These are phyloP conservation scores for Senna tora DNA, from an alignment of 306 rosid genomes.

Conservation along the genomic window DNA sequence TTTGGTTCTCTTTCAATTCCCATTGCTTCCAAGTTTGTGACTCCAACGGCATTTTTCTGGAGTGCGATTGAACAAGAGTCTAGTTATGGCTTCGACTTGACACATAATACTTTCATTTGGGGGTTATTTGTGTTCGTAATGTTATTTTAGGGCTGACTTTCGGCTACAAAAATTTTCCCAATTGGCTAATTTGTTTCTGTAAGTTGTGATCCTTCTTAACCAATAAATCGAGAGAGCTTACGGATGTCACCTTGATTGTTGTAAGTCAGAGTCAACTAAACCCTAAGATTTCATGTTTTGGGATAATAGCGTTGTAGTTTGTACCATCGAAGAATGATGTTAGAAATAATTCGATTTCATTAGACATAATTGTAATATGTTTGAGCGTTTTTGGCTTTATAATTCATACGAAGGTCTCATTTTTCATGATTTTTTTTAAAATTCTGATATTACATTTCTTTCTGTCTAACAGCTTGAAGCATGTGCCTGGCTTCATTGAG, in stretches of 20 bases:
- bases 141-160: background rate
- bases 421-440: background rate
- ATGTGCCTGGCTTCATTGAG: constrained; percentile 71
- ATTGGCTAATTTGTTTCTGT: background rate
- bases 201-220: background rate
- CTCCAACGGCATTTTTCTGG: background rate
- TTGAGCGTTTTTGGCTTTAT: background rate
- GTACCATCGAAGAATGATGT: background rate
- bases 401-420: background rate
- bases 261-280: background rate
- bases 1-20: too few relatives aligned
- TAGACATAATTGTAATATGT: background rate
- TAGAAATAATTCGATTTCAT: background rate
- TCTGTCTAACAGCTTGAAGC: constrained; percentile 56
- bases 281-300: background rate
- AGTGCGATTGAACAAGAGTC: constrained; percentile 1
- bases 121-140: background rate
- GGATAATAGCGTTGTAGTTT: background rate
- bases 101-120: background rate
- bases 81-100: background rate
- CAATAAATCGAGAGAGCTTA: background rate
- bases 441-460: background rate
- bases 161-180: background rate
- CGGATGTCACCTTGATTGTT: background rate
- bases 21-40: background rate